Base-by-base conservation (phyloP, 2,329 filamentous ascomycete species). In the Microdochium bolleyi region DNA sequence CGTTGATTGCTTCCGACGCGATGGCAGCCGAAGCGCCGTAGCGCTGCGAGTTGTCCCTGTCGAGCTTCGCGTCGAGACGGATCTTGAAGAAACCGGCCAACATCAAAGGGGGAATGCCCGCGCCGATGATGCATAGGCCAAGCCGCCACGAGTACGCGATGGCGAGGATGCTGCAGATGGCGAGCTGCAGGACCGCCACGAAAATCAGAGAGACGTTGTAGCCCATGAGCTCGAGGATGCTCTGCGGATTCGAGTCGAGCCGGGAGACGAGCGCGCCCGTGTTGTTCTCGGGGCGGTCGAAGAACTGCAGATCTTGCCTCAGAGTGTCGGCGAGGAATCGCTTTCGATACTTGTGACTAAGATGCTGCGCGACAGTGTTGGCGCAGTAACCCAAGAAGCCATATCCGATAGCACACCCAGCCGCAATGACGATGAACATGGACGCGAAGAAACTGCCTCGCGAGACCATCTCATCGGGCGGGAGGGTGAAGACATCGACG, bases 111-210 rank as follows among this genome's bases (percentile, higher is more conserved):
- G 74, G 68, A 10, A 78, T 55, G 2, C 67, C 71, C 11, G 65
- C 73, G 44, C 73, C 69, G 0, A 73, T 62, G 25, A 68, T 64
- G 0, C 77, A 72, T 2, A 78, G 61, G 0, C 68, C 70, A 1
- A 79, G 61, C 34, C 71, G 76, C 73, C 72, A 79, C 1, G 67
- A 68, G 51, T 69, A 65, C 0, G 61, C 67, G 2, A 79, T 56
- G 0, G 70, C 65, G 0, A 79, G 57, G 1, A 72, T 63, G 22
- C 65, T 67, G 52, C 64, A 70, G 2, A 67, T 62, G 1, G 73
- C 25, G 0, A 79, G 55, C 25, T 67, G 75, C 38, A 74, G 54
- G 1, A 72, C n/a, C 5, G 68, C 61, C 21, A 74, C 66, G 1
- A 76, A 48, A 13, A 78, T 68, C 5, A 76, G 54, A 1, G 63